These are phyloP conservation scores for Dentipellis fragilis DNA, from an alignment of 768 basidiomycete species.

Conservation along the genomic window DNA sequence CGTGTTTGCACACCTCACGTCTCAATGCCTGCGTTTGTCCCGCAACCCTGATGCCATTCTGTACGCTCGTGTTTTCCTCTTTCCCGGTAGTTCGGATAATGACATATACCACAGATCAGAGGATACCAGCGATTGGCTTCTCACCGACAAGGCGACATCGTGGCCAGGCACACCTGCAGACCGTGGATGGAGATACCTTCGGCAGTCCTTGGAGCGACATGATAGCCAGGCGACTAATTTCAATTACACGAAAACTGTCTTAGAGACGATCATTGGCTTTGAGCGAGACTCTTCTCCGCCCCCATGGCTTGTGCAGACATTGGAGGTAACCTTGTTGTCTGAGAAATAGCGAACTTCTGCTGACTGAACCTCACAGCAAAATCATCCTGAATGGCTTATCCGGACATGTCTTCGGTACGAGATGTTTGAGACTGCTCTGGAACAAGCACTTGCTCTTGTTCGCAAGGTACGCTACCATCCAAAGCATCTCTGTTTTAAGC, in stretches of 20 bases:
- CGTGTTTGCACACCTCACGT: conserved; percentile 67
- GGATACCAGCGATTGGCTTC: conserved; percentile 72
- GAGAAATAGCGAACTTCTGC: background rate
- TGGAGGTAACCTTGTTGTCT: conserved; percentile 42
- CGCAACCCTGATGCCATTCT: conserved; percentile 47
- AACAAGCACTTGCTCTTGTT: conserved; percentile 61
- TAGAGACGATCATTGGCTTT: conserved; percentile 66
- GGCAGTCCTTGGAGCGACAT: conserved; percentile 66
- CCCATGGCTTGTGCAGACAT: conserved; percentile 70
- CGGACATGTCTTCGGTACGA: conserved; percentile 72
- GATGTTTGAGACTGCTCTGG: conserved; percentile 65
- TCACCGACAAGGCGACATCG: conserved; percentile 67
- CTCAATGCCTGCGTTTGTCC: conserved; percentile 69
- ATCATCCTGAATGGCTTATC: conserved; percentile 80
- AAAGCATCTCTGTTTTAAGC: background rate
- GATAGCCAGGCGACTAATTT: conserved; percentile 65
- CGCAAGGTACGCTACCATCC: conserved; percentile 45
- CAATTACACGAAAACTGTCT: conserved; percentile 63
- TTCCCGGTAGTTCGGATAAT: conserved; percentile 1
- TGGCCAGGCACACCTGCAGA: conserved; percentile 79
- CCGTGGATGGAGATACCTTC: conserved; percentile 83
- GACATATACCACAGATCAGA: conserved; percentile 39
- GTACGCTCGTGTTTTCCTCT: conserved; percentile 28
- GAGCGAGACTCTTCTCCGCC: conserved; percentile 59
- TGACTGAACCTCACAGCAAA: conserved; percentile 30